Conservation (phyloP, 306 rosid genomes). For the Trifolium repens region DNA sequence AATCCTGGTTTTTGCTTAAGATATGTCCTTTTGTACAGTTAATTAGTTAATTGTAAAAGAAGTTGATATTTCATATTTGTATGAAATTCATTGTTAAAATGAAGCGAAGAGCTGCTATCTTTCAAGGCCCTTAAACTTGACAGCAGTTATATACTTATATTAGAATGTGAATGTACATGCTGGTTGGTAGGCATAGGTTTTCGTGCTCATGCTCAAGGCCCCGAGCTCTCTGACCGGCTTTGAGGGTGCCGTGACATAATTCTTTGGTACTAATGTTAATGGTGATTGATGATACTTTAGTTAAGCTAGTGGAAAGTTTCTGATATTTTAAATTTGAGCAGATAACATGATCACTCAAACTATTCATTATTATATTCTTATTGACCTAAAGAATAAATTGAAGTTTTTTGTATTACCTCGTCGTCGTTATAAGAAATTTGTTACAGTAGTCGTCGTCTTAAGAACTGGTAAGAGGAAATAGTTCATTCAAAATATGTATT, state of each 20-base stretch:
- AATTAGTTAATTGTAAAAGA: neutral
- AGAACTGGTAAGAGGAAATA: neutral
- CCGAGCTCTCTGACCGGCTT: neutral
- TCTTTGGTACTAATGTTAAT: neutral
- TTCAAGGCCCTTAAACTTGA: neutral
- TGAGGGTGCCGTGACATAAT: neutral
- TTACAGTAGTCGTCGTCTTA: neutral
- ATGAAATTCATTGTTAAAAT: neutral
- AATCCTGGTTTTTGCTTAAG: neutral
- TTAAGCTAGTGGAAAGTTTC: neutral
- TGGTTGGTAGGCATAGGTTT: neutral
- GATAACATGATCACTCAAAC: neutral
- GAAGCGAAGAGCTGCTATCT: neutral
- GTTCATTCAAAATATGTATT: neutral
- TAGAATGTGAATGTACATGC: neutral
- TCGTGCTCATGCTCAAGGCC: no score
- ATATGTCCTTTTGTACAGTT: conserved; percentile 28
- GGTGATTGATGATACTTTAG: neutral
- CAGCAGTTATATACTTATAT: neutral
- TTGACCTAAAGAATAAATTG: neutral
- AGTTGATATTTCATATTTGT: neutral
- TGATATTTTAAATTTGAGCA: neutral
- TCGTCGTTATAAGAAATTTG: neutral
- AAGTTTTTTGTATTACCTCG: neutral
- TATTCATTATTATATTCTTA: neutral